A percentile compares a stretch with the other conserved stretches of the same genome.
phyloP scores from a whole-genome alignment of 352 stramenopile species.

The Phytophthora ramorum region DNA sequence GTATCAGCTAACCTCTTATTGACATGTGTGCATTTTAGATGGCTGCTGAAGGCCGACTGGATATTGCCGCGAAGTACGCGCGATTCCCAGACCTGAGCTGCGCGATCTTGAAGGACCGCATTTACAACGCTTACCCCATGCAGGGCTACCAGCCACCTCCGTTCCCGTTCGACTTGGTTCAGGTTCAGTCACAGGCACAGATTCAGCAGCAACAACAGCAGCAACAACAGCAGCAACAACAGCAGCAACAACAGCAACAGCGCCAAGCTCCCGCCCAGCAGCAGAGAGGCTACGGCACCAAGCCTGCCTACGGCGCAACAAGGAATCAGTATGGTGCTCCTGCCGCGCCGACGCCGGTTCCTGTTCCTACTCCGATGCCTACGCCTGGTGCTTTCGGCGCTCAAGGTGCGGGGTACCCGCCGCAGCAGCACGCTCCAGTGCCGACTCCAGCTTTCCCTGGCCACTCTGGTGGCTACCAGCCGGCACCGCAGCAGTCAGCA shows the following conservation, averaged over 20 bases:
- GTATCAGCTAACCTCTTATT: slow-evolving; percentile 2
- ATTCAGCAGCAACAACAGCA: slow-evolving; percentile 69
- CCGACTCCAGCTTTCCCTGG: slow-evolving; percentile 49
- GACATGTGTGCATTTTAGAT: slow-evolving; percentile 58
- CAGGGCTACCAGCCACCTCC: slow-evolving; percentile 81
- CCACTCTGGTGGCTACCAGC: slow-evolving; percentile 45
- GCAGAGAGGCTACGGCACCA: slow-evolving; percentile 47
- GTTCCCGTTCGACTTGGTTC: slow-evolving; percentile 87
- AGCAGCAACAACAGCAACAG: slow-evolving; percentile 40
- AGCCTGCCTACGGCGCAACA: slow-evolving; percentile 34
- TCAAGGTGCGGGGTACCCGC: slow-evolving; percentile 49
- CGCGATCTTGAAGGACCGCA: slow-evolving; percentile 85
- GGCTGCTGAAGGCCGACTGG: slow-evolving; percentile 92
- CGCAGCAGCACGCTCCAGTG: slow-evolving; percentile 41
- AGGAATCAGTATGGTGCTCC: slow-evolving; percentile 56
- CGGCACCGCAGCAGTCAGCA: slow-evolving; percentile 36
- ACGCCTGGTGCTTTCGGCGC: slow-evolving; percentile 41
- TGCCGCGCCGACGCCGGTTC: slow-evolving; percentile 30
- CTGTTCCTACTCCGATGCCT: slow-evolving; percentile 39
- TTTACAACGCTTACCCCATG: slow-evolving; percentile 84
- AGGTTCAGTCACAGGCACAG: slow-evolving; percentile 61
- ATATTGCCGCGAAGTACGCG: slow-evolving; percentile 94
- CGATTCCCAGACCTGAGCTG: slow-evolving; percentile 80
- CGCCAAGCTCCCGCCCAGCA: slow-evolving; percentile 39
- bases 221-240: slow-evolving; percentile 49